Conservation (phyloP, 805 yeast genomes). For the Kodamaea jinghongensis region DNA sequence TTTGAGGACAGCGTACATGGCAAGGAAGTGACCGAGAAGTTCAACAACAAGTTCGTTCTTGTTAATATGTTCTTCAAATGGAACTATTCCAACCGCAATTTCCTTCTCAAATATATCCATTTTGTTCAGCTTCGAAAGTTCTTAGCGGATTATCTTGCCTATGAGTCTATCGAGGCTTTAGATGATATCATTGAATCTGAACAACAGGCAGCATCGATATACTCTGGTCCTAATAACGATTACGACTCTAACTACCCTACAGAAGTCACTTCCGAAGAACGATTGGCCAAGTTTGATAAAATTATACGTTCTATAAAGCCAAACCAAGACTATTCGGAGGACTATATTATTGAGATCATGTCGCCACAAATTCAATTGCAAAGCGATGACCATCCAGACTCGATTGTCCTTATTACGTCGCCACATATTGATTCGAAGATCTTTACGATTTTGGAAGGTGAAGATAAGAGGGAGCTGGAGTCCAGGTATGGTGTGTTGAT, state of each 20-base stretch:
- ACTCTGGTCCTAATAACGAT: neutral
- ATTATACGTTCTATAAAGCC: constrained; percentile 22
- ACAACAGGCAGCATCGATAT: neutral
- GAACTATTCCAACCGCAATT: constrained; percentile 37
- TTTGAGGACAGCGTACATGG: neutral
- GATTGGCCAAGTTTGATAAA: constrained; percentile 29
- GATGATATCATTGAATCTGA: constrained; percentile 28
- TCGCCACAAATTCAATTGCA: constrained; percentile 46
- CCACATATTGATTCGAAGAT: constrained; percentile 69
- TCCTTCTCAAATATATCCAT: constrained; percentile 34
- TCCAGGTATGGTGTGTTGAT: constrained; percentile 68
- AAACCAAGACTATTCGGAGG: constrained; percentile 34
- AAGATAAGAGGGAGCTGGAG: constrained; percentile 47
- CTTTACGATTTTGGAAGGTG: constrained; percentile 48
- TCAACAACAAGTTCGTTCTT: constrained; percentile 38
- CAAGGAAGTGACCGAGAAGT: constrained; percentile 12
- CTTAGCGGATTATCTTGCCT: constrained; percentile 30
- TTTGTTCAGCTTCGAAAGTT: constrained; percentile 29
- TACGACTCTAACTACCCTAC: neutral
- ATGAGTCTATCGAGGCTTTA: constrained; percentile 33
- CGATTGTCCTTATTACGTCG: constrained; percentile 68
- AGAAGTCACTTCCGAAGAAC: constrained; percentile 7
- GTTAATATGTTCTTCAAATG: constrained; percentile 41
- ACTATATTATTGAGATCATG: constrained; percentile 35
- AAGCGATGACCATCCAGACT: constrained; percentile 40